These are phyloP conservation scores for Omphalotus olearius DNA, from an alignment of 1,284 basidiomycete species.

Conservation along the genomic window DNA sequence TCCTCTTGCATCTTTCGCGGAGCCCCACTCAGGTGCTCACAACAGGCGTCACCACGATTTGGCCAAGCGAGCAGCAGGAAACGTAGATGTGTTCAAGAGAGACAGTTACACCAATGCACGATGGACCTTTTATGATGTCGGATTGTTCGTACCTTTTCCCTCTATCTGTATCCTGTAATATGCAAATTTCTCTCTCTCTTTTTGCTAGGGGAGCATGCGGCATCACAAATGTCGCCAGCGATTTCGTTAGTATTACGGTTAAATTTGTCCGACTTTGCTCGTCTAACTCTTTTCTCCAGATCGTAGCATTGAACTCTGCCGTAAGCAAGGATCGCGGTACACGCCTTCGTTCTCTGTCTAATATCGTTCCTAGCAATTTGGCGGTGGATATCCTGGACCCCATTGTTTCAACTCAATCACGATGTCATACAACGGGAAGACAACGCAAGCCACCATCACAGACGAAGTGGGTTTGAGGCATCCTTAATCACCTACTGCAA, in stretches of 20 bases:
- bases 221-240: constrained; percentile 23
- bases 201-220: constrained; percentile 38
- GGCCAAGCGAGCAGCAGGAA: constrained; percentile 36
- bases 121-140: constrained; percentile 54
- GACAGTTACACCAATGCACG: constrained; percentile 24
- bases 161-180: not conserved
- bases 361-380: constrained; percentile 36
- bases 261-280: not conserved
- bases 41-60: constrained; percentile 38
- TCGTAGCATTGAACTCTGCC: constrained; percentile 33
- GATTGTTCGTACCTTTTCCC: constrained; percentile 18
- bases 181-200: not conserved
- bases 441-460: constrained; percentile 55
- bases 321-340: constrained; percentile 16
- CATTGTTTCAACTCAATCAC: constrained; percentile 62
- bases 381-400: constrained; percentile 50
- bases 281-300: constrained; percentile 22
- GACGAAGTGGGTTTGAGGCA: constrained; percentile 49
- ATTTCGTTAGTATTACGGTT: constrained; percentile 27
- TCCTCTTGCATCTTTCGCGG: constrained; percentile 32
- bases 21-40: constrained; percentile 25
- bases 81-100: constrained; percentile 35
- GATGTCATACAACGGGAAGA: constrained; percentile 63
- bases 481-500: not conserved
- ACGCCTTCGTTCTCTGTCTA: not conserved